A percentile compares a stretch with the other conserved stretches of the same genome.
Conservation (phyloP, 306 rosid species). For the Boehmeria nivea region DNA sequence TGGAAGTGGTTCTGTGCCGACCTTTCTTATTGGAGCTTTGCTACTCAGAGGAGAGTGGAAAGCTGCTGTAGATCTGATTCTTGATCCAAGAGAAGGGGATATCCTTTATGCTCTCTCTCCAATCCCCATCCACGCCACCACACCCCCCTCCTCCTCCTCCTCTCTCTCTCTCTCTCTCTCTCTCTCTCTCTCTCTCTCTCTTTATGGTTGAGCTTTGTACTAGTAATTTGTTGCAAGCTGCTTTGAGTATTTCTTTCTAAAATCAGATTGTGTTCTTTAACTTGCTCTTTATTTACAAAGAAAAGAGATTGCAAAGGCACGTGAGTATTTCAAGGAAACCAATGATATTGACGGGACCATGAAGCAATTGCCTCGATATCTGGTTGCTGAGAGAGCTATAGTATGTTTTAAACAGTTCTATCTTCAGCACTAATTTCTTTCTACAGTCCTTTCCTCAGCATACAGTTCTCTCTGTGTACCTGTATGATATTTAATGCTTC, state of each 20-base stretch:
- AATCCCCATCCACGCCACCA: no score
- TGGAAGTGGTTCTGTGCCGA: constrained; percentile 94
- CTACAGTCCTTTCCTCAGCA: background rate
- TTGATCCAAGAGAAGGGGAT: constrained; percentile 98
- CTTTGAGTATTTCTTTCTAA: constrained; percentile 10
- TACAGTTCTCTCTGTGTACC: constrained; percentile 4
- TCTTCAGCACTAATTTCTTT: constrained; percentile 15
- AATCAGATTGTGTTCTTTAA: constrained; percentile 39
- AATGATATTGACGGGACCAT: constrained; percentile 78
- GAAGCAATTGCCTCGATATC: constrained; percentile 74
- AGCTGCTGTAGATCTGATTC: constrained; percentile 68
- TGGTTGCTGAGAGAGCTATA: constrained; percentile 86
- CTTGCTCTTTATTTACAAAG: constrained; percentile 54
- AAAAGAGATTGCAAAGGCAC: constrained; percentile 49
- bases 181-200: background rate
- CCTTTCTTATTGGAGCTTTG: constrained; percentile 73
- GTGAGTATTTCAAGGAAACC: constrained; percentile 74
- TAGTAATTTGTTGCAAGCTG: constrained; percentile 21
- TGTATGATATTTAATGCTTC: background rate
- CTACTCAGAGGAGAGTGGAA: constrained; percentile 89
- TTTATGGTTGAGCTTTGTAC: constrained; percentile 3
- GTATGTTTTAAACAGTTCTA: constrained; percentile 41
- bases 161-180: background rate
- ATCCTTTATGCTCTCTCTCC: constrained; percentile 60
- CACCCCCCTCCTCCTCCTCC: background rate